Evolutionary conservation across 257 asterid species (phyloP).

Genomic region (Orobanche coerulescens): DNA sequence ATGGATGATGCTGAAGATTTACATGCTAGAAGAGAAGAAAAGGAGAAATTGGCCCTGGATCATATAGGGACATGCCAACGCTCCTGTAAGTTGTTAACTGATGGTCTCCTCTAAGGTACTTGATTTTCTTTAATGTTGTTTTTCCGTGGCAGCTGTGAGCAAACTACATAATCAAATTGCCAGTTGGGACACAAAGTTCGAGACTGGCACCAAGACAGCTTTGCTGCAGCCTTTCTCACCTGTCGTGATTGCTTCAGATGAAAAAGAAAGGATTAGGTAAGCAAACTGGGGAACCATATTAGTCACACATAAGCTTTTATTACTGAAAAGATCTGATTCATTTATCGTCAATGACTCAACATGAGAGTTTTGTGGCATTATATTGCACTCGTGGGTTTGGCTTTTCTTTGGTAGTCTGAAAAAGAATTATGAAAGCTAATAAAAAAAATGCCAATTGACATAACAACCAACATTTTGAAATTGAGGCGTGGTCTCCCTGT

Average conservation of each 20-base stretch:
- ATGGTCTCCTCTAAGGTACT: conserved; percentile 21
- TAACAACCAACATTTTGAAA: background rate
- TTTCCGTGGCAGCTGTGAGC: conserved; percentile 57
- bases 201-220: conserved; percentile 66
- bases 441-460: background rate
- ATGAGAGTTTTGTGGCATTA: background rate
- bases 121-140: conserved; percentile 12
- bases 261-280: conserved; percentile 71
- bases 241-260: conserved; percentile 74
- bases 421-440: background rate
- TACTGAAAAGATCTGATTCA: background rate
- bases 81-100: conserved; percentile 48
- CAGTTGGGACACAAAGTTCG: conserved; percentile 95
- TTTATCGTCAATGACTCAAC: conserved; percentile 11
- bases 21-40: conserved; percentile 75
- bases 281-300: background rate
- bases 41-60: conserved; percentile 76
- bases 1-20: conserved; percentile 78
- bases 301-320: background rate
- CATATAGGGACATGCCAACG: conserved; percentile 81
- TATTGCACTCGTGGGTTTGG: background rate
- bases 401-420: background rate
- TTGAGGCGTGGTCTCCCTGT: background rate
- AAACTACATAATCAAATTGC: conserved; percentile 86
- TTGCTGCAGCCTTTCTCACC: conserved; percentile 77